Conservation (phyloP, 441 rosid species). For the Rhodomyrtus psidioides region DNA sequence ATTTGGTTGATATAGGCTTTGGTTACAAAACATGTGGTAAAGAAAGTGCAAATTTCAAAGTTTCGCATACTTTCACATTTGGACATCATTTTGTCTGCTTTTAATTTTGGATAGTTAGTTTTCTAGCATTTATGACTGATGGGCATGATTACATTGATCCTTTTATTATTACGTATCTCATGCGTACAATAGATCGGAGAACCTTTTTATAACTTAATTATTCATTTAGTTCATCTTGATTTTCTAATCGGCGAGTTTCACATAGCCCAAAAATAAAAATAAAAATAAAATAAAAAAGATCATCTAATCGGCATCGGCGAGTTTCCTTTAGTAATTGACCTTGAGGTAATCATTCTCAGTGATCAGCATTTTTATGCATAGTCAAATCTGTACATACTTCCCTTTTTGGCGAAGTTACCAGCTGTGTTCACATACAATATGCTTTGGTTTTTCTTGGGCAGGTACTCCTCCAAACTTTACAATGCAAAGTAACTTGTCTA, state of each 20-base stretch:
- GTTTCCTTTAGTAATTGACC: background rate
- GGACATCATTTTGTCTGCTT: background rate
- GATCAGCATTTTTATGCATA: background rate
- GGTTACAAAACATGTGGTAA: background rate
- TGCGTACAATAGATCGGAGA: background rate
- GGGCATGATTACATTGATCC: background rate
- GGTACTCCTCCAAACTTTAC: conserved; percentile 18
- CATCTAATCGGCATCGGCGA: background rate
- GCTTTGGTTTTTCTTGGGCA: background rate
- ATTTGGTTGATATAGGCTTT: background rate
- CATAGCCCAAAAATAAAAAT: background rate
- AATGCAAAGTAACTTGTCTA: background rate
- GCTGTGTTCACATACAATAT: background rate
- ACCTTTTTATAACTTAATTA: background rate
- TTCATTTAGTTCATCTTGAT: background rate
- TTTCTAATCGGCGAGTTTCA: background rate
- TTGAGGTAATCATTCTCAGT: background rate
- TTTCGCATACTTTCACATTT: conserved; percentile 13
- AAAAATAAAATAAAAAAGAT: background rate
- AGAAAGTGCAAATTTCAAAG: conserved; percentile 6
- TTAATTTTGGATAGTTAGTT: background rate
- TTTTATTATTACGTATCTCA: background rate
- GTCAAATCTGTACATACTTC: background rate
- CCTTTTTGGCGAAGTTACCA: background rate
- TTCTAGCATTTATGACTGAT: background rate